Evolutionary conservation across 805 yeast species (phyloP), one percentile per base, ranked within the genome.

Genomic region (Yamadazyma nakazawae): DNA sequence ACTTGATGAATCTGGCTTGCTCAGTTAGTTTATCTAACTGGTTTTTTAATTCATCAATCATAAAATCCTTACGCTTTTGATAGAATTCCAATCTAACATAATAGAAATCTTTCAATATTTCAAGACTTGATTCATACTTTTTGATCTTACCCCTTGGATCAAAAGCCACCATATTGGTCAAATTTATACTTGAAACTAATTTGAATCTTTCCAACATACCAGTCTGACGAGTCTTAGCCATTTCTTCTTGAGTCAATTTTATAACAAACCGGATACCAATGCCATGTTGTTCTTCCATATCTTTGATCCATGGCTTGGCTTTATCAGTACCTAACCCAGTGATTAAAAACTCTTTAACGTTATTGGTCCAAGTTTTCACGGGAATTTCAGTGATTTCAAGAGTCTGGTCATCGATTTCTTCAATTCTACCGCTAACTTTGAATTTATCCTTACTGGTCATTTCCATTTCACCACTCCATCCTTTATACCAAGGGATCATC

Each of bases 151-250:
- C 96, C 40, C 78, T 77, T 3, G 96, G 80, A 68, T 94, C 97
- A 68, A 94, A 94, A 0, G 97, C 95, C 46, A 94, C 97, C 96
- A 94, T 91, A 63, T 94, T 94, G 39, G 84, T 77, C 51, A 88
- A 72, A 62, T 78, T 82, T 35, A 94, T 70, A 6, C 85, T 70
- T 0, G 89, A 74, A 6, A 81, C 70, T 45, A 94, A 75, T 60
- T 87, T 90, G 70, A 94, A 94, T 61, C 90, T 76, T 59, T 89
- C 96, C 57, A 87, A 78, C 45, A 89, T 73, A 0, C 99, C 99
- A 19, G 85, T 78, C 43, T 74, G 74, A 51, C 76, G 70, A 0
- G 96, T 78, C 57, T 88, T 87, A 19, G 68, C 76, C 98, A 94
- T 92, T 61, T 92, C 96, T 40, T 83, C 92, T 44, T 76, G 78